phyloP scores from a whole-genome alignment of 2,329 filamentous ascomycete species.

The Blastomyces emzantsi region DNA sequence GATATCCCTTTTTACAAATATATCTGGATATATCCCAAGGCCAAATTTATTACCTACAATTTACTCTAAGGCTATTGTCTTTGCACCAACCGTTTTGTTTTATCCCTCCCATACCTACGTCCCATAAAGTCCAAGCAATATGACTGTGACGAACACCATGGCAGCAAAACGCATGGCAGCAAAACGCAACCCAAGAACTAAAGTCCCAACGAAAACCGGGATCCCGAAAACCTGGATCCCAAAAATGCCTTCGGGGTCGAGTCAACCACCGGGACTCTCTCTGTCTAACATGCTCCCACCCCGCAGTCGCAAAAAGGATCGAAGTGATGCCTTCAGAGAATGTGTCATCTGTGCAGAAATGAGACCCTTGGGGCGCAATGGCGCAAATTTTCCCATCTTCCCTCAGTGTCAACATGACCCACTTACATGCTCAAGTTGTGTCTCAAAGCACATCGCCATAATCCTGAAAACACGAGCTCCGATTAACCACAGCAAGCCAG shows the following conservation, averaged over 20 bases:
- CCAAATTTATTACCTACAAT: background rate
- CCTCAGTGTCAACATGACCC: slow-evolving; percentile 10
- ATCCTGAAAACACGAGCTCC: slow-evolving; percentile 4
- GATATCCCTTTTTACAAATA: background rate
- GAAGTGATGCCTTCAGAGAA: slow-evolving; percentile 6
- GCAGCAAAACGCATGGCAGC: too few relatives aligned
- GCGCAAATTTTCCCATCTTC: slow-evolving; percentile 12
- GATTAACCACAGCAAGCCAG: background rate
- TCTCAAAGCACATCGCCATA: slow-evolving; percentile 9
- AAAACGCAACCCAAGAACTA: background rate
- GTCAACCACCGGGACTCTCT: background rate
- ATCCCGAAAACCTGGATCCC: background rate
- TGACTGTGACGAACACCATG: too few relatives aligned
- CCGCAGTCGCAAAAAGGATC: slow-evolving; percentile 2
- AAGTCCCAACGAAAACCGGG: background rate
- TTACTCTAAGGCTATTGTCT: background rate
- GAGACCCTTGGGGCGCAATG: slow-evolving; percentile 7
- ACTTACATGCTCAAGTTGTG: slow-evolving; percentile 11
- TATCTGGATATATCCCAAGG: background rate
- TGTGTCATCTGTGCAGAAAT: slow-evolving; percentile 13
- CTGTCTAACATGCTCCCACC: background rate
- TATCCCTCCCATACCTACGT: background rate
- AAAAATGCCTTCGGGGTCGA: background rate
- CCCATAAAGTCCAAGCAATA: background rate
- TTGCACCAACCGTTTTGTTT: background rate